Base-by-base conservation (phyloP, 2,329 filamentous ascomycete genomes). In the Chrysoporthe deuterocubensis region DNA sequence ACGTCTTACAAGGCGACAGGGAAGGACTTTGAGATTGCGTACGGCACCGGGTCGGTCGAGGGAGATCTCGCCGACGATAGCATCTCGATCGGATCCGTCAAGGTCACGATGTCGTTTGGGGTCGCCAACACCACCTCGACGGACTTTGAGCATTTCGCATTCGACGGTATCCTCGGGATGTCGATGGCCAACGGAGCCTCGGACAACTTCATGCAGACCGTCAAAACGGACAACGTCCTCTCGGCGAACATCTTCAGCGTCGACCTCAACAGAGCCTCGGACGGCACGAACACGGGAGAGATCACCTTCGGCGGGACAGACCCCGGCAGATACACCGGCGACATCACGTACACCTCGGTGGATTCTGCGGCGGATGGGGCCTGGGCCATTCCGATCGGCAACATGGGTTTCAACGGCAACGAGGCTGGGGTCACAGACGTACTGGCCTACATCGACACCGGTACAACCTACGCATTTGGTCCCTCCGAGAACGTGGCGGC, bases 151-250 rank as follows among this genome's bases (percentile, higher is more conserved):
- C 85, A 86, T 64, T 97, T 95, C 73, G 91, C 92, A 1, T 94
- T 97, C 78, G 94, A 97, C 76, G 94, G 94, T 34, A 96, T 97
- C 61, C 81, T 97, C 2, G 94, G 93, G 4, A 80, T 97, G 34
- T 91, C 92, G 18, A 89, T 90, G 73, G 85, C 85, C 69, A 81
- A 83, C 13, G 85, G 85, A 2, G 82, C 81, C 46, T 85, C 85
- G 5, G 86, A 91, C 26, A 92, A 89, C 57, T 89, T 96, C 72
- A 83, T 96, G 76, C 82, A 90, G 50, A 80, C 84, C 1, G 78
- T 96, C 57, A 81, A 82, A 18, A 74, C 84, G 1, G 82, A 85
- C n/a, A 83, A 85, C 32, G 74, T 86, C 26, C 80, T 96, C 56
- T 73, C 80, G 16, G 75, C 86, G 5, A 93, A 92, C 75, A 77